Evolutionary conservation across 2,329 filamentous ascomycete genomes (phyloP), one percentile per base, ranked within the genome.

Genomic region (Sporothrix pallida): DNA sequence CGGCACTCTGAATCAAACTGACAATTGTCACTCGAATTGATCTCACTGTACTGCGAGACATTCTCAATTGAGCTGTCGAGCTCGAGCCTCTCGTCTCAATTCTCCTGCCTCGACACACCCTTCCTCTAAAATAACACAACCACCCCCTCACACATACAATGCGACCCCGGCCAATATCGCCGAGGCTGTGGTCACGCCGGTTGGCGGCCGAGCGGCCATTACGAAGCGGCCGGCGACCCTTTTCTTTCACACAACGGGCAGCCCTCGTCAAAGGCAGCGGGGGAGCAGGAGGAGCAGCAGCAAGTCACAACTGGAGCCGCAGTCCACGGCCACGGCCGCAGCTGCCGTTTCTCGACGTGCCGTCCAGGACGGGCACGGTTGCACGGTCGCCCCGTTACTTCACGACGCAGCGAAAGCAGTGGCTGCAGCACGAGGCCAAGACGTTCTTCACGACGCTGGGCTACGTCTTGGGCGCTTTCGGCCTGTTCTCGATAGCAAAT

Each of bases 401-500:
- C 74, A 94, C 92, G n/a, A 97, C 93, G 0, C 91, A 94, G 80
- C 89, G 90, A 75, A 91, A 89, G 76, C 84, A 85, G 75, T 93
- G 90, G 84, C 84, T 95, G 74, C 91, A 88, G 76, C 86, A 92
- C 76, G 92, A 95, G 78, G 85, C 93, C 65, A 89, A 89, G 78
- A 86, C 92, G 44, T 91, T 90, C 56, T 83, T 90, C 46, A 93
- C 92, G 76, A 90, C 87, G 0, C 78, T 87, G n/a, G 31, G 31
- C 31, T 37, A 37, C 31, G 31, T 37, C 31, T 3, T 37, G 31
- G 31, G 31, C 31, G 31, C 31, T 37, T 37, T 37, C 7, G 31
- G 31, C 31, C 31, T 37, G 31, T 37, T 37, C 7, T 37, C 31
- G 2, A 37, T 37, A 37, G 54, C 87, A 87, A 76, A 88, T 90